Base-by-base conservation (phyloP, 2,329 filamentous ascomycete genomes). In the Aspergillus novoparasiticus region DNA sequence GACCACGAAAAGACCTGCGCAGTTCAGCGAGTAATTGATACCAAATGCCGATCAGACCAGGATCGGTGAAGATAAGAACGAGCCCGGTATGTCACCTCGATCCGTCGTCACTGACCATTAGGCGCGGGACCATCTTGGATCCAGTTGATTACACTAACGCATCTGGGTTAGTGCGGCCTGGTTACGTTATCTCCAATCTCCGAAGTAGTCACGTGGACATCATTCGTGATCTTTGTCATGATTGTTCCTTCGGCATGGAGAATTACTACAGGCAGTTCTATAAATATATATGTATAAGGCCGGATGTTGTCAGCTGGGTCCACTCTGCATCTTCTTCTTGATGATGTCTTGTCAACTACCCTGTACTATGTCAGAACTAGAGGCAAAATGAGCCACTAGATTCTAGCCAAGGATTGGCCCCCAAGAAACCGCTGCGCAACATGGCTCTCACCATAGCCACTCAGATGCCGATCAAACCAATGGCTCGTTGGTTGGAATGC, bases 141-240 rank as follows among this genome's bases (percentile, higher is more conserved):
- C 26, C 26, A 28, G n/a, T 26, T 19, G 36, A 28, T 57, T 14
- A 4, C 12, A 28, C 45, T 50, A 62, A 51, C 51, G 14, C 41
- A 16, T 60, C 2, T 9, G 21, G 43, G 51, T 50, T 60, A 57
- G 61, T 50, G 41, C 23, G 6, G 26, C 1, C 12, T 14, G 36
- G 46, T 26, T 26, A 46, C 10, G 23, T 58, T 58, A 62, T 58
- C 48, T 57, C 51, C 50, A 48, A 54, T 60, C 46, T 60, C 61
- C 51, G 61, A n/a, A 28, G 3, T 16, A 12, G 36, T 57, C 61
- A 63, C 61, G 61, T 63, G 61, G 16, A 14, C 11, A 30, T 26
- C 43, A n/a, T 28, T 23, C 21, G 19, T 41, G 39, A 16, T 16
- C 39, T 19, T 8, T 41, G 39, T 41, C 39, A 41, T 41, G 16